Evolutionary conservation across 352 stramenopile genomes (phyloP).

Genomic region (Phytophthora sansomeana): DNA sequence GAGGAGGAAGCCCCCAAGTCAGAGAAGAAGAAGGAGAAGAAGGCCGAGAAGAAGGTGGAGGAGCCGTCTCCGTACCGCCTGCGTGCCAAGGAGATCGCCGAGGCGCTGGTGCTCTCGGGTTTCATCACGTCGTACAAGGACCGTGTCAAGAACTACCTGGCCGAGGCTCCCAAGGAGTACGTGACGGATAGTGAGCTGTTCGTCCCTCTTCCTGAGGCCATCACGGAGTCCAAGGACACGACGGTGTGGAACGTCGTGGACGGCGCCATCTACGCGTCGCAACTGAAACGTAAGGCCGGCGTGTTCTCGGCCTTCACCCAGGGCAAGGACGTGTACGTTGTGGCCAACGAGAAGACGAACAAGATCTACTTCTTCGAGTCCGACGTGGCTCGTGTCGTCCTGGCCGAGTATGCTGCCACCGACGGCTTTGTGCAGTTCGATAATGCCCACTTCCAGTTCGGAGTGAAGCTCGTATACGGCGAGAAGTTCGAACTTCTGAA

Average conservation of each 20-base stretch:
- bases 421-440: constrained; percentile 56
- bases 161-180: constrained; percentile 46
- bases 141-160: constrained; percentile 51
- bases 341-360: constrained; percentile 49
- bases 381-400: constrained; percentile 32
- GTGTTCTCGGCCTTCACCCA: constrained; percentile 62
- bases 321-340: constrained; percentile 65
- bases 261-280: constrained; percentile 44
- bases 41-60: constrained; percentile 35
- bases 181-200: constrained; percentile 60
- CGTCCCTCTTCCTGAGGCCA: constrained; percentile 42
- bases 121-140: constrained; percentile 57
- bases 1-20: constrained; percentile 22
- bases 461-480: constrained; percentile 53
- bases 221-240: constrained; percentile 46
- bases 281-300: constrained; percentile 69
- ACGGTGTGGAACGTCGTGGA: constrained; percentile 48
- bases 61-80: constrained; percentile 36
- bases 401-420: constrained; percentile 43
- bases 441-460: constrained; percentile 50
- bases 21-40: constrained; percentile 24
- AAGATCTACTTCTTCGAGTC: constrained; percentile 61
- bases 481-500: constrained; percentile 56
- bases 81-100: constrained; percentile 50
- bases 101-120: constrained; percentile 43